A percentile compares a stretch with the other conserved stretches of the same genome.
phyloP scores from a whole-genome alignment of 306 rosid species.

The Cicer cuneatum region DNA sequence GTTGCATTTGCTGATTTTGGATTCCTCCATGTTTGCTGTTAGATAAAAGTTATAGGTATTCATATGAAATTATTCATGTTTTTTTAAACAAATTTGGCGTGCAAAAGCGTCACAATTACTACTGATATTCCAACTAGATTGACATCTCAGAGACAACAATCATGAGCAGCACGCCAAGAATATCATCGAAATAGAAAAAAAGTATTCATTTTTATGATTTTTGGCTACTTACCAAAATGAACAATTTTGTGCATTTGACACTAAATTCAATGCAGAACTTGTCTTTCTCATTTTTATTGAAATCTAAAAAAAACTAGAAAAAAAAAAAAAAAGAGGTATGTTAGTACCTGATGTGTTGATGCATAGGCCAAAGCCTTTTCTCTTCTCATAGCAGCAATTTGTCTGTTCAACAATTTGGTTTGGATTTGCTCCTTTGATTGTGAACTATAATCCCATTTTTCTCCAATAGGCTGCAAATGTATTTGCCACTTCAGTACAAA shows the following conservation, averaged over 20 bases:
- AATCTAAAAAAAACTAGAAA: too few species aligned
- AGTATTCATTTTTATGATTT: too few species aligned
- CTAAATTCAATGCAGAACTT: too few species aligned
- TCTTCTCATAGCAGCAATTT: conserved; percentile 86
- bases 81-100: too few species aligned
- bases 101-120: too few species aligned
- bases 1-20: conserved; percentile 66
- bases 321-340: neutral
- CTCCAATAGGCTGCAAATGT: conserved; percentile 53
- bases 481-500: conserved; percentile 28
- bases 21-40: conserved; percentile 75
- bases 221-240: too few species aligned
- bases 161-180: too few species aligned
- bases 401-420: conserved; percentile 57
- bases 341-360: conserved; percentile 78
- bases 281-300: too few species aligned
- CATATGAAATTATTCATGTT: neutral
- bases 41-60: conserved; percentile 13
- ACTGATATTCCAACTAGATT: too few species aligned
- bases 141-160: too few species aligned
- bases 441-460: conserved; percentile 72
- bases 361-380: conserved; percentile 91
- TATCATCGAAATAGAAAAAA: too few species aligned
- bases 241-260: too few species aligned
- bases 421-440: conserved; percentile 79